phyloP scores from a whole-genome alignment of 1,284 basidiomycete genomes.

The Ceratobasidium sp. region DNA sequence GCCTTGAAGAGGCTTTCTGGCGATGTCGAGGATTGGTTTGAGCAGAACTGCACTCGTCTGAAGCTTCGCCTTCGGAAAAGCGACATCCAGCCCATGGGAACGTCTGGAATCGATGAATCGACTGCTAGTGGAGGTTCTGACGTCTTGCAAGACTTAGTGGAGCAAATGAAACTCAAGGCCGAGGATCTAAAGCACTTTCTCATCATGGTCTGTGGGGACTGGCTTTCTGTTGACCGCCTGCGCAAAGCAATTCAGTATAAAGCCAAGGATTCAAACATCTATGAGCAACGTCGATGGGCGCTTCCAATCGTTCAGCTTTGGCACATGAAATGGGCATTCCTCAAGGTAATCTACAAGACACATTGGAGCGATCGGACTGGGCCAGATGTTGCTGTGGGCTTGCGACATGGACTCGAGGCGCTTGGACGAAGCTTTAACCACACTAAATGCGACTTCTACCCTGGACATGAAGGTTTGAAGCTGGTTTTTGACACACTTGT shows the following conservation, averaged over 20 bases:
- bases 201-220: conserved; percentile 55
- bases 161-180: conserved; percentile 6
- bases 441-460: conserved; percentile 56
- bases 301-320: conserved; percentile 52
- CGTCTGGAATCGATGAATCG: conserved; percentile 16
- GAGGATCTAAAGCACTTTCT: conserved; percentile 42
- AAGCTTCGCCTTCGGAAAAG: neutral
- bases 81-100: neutral
- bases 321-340: conserved; percentile 54
- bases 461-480: conserved; percentile 50
- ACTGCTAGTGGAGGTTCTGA: neutral
- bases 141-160: neutral
- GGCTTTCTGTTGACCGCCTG: conserved; percentile 56
- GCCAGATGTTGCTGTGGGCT: conserved; percentile 52
- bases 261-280: conserved; percentile 51
- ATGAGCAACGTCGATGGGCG: conserved; percentile 47
- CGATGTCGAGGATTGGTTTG: neutral
- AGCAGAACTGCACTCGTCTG: neutral
- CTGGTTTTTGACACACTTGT: conserved; percentile 51
- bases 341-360: conserved; percentile 50
- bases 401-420: conserved; percentile 53
- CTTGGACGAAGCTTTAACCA: conserved; percentile 53
- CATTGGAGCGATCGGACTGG: conserved; percentile 51
- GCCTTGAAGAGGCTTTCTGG: neutral
- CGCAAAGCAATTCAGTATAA: conserved; percentile 56